phyloP scores from a whole-genome alignment of 257 asterid species.

The Gentiana straminea region DNA sequence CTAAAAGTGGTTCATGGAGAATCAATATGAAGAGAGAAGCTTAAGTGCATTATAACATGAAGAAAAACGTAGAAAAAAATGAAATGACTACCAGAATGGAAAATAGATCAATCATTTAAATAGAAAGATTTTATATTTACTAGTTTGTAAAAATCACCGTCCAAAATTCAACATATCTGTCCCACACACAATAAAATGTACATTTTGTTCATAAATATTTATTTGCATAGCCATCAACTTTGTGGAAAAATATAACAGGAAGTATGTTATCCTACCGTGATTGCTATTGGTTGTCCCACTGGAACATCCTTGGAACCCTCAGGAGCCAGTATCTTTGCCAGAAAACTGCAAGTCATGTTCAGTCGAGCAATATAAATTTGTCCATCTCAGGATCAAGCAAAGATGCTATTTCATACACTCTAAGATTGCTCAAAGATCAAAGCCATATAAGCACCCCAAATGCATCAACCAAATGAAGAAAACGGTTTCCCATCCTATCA shows the following conservation, averaged over 20 bases:
- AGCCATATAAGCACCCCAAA: no score
- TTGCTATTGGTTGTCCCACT: constrained; percentile 94
- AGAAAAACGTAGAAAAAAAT: background rate
- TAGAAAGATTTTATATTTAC: background rate
- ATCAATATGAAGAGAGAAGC: no score
- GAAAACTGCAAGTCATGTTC: constrained; percentile 40
- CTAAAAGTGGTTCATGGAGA: no score
- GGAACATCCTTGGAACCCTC: constrained; percentile 98
- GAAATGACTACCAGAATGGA: background rate
- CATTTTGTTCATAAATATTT: background rate
- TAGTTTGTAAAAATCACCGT: no score
- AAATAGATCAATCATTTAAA: background rate
- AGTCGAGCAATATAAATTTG: no score
- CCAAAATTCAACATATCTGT: no score
- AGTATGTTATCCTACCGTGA: constrained; percentile 55
- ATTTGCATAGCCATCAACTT: background rate
- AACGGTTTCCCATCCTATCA: no score
- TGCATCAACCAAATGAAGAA: no score
- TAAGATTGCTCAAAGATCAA: no score
- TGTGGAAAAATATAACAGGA: constrained; percentile 16
- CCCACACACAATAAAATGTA: background rate
- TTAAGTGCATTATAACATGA: no score
- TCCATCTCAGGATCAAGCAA: no score
- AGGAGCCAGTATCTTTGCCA: constrained; percentile 89
- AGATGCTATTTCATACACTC: no score